Base-by-base conservation (phyloP, 345 rosid genomes). In the Citrus cavaleriei region DNA sequence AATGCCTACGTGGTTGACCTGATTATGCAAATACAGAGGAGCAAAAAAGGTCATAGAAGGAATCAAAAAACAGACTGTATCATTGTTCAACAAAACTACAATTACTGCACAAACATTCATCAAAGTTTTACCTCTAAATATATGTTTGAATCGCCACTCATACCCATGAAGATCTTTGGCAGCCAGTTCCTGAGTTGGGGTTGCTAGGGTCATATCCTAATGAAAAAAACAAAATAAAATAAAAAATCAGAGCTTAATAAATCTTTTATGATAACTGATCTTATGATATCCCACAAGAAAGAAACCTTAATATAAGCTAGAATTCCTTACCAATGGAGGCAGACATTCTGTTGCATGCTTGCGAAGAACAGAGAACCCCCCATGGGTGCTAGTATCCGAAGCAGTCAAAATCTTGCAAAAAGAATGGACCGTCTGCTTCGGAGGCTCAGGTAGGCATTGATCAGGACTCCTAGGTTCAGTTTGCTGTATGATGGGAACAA, bases 361-460 rank as follows among this genome's bases (percentile, higher is more conserved):
- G 64, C 93, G 85, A 24, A 93, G 92, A 83, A 94, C 96, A 76
- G 98, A 94, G 85, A 94, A 94, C 51, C 98, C 98, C 74, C 98
- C 98, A 82, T 94, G 97, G 55, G 98, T 94, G 87, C 98, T 94
- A 13, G 97, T 94, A 75, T 94, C 98, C 34, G 98, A 91, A 81
- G 97, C 97, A 35, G 98, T 94, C 70, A 94, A 76, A 79, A 93
- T 90, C 89, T 94, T 94, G 83, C 91, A 88, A 82, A 94, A 94
- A 1, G 94, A 89, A 83, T 90, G 90, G 66, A 91, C 86, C 1
- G 83, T 68, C 82, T 37, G 88, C 87, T 82, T 90, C 21, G 75
- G 83, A 19, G 84, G 83, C 85, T 91, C 92, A 0, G 85, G 74
- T 4, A 73, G 72, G 27, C 84, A 77, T 13, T 85, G 88, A 79